These are phyloP conservation scores for Lyophyllum decastes DNA, from an alignment of 768 basidiomycete genomes.

Conservation along the genomic window DNA sequence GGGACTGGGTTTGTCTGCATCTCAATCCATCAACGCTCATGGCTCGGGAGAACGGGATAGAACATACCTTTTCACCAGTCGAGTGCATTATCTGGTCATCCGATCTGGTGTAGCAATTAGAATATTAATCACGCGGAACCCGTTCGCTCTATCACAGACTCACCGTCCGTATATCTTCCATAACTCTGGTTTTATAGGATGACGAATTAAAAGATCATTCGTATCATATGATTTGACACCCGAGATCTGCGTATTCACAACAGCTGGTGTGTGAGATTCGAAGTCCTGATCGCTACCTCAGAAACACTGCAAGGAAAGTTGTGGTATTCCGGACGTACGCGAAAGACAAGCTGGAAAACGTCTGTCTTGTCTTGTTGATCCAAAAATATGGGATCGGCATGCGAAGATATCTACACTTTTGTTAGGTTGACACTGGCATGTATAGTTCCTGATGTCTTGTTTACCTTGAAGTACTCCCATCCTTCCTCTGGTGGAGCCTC, in stretches of 20 bases:
- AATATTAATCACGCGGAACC: background rate
- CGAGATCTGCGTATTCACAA: constrained; percentile 32
- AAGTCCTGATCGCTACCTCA: background rate
- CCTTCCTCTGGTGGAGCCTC: constrained; percentile 7
- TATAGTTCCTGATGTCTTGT: background rate
- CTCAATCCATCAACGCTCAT: background rate
- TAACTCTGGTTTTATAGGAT: constrained; percentile 37
- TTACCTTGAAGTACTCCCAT: constrained; percentile 19
- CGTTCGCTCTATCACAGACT: background rate
- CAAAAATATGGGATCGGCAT: constrained; percentile 1
- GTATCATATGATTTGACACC: constrained; percentile 36
- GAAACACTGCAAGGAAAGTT: background rate
- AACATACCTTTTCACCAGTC: constrained; percentile 40
- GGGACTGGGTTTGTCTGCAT: constrained; percentile 39
- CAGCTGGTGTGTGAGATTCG: constrained; percentile 22
- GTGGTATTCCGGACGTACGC: background rate
- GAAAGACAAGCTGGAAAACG: constrained; percentile 9
- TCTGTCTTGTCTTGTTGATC: constrained; percentile 1
- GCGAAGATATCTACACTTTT: constrained; percentile 1
- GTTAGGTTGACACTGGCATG: background rate
- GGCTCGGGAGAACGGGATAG: background rate
- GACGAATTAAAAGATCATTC: constrained; percentile 38
- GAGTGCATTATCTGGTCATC: constrained; percentile 48
- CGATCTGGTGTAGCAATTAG: constrained; percentile 2
- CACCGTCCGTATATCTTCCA: constrained; percentile 41